Base-by-base conservation (phyloP, 1,284 basidiomycete species). In the Coniferiporia weirii region DNA sequence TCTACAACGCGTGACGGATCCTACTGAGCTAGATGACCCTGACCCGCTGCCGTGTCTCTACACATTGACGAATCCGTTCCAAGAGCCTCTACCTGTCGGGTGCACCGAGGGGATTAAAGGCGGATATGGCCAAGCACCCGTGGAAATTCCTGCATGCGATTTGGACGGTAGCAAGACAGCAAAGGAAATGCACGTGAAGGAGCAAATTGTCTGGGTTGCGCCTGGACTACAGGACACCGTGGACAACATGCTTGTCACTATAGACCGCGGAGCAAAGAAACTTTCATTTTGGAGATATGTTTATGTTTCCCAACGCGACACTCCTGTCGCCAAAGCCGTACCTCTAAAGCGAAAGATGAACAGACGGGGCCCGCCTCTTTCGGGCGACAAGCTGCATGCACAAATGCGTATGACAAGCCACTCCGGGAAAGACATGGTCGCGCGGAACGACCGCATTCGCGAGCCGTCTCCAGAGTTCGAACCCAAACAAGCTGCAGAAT, bases 1-100 rank as follows among this genome's bases (percentile, higher is more conserved):
- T 69, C 80, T 94, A 44, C 91, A 94, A 68, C 79, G 92, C n/a
- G 79, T 83, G 4, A 73, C 91, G 49, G 86, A 88, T 63, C 75
- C 78, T 2, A 73, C 72, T 15, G 89, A 93, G 68, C 67, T 87
- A 8, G 78, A 83, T 34, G 83, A 61, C n/a, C 34, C 86, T 45
- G 75, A 81, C 10, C 75, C 83, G 0, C 76, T 93, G 20, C 91
- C 90, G 0, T 87, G 87, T 2, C 77, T 95, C 22, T 94, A 90
- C 71, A 83, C 87, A 8, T 75, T 95, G 54, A 84, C 83, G 8
- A 87, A 84, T 63, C 85, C 89, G 0, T 85, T 89, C 50, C 80
- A 88, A 1, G 93, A 95, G 70, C 78, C 89, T 54, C 80, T 81
- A 47, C 77, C 84, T 19, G 81, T 94, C 9, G 87, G 85, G 9